These are phyloP conservation scores for Fusarium kyushuense DNA, from an alignment of 2,329 filamentous ascomycete species.

Conservation along the genomic window DNA sequence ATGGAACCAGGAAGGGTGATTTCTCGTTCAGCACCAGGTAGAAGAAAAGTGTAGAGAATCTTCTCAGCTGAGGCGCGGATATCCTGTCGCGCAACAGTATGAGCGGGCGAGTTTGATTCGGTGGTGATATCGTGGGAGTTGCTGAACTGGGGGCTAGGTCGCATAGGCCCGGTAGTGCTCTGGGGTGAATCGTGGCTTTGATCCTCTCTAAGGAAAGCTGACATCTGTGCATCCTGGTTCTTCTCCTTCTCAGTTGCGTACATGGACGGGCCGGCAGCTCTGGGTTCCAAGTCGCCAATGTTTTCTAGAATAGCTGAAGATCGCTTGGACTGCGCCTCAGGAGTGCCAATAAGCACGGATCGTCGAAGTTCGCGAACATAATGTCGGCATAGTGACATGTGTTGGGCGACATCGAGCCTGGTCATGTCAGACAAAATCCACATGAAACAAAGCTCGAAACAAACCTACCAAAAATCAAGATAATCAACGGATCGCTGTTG, in stretches of 20 bases:
- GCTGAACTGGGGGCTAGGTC: conserved; percentile 68
- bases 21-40: conserved; percentile 95
- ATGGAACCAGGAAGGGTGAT: conserved; percentile 93
- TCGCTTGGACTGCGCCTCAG: conserved; percentile 89
- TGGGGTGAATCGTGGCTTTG: conserved; percentile 67
- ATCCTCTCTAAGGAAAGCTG: conserved; percentile 84
- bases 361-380: conserved; percentile 95
- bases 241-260: conserved; percentile 77
- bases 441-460: neutral
- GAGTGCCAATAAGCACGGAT: conserved; percentile 92
- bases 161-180: conserved; percentile 60
- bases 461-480: conserved; percentile 90
- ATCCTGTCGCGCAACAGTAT: conserved; percentile 88
- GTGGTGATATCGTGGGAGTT: conserved; percentile 72
- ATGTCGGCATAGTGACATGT: conserved; percentile 97
- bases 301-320: conserved; percentile 84
- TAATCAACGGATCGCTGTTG: conserved; percentile 98
- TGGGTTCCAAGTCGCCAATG: conserved; percentile 73
- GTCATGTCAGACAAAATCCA: conserved; percentile 27
- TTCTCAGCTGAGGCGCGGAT: conserved; percentile 95
- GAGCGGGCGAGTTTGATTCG: conserved; percentile 84
- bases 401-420: conserved; percentile 99
- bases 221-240: conserved; percentile 89
- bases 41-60: conserved; percentile 96
- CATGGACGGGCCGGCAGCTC: conserved; percentile 70